These are phyloP conservation scores for Dioszegia aurantiaca DNA, from an alignment of 768 basidiomycete species.

Conservation along the genomic window DNA sequence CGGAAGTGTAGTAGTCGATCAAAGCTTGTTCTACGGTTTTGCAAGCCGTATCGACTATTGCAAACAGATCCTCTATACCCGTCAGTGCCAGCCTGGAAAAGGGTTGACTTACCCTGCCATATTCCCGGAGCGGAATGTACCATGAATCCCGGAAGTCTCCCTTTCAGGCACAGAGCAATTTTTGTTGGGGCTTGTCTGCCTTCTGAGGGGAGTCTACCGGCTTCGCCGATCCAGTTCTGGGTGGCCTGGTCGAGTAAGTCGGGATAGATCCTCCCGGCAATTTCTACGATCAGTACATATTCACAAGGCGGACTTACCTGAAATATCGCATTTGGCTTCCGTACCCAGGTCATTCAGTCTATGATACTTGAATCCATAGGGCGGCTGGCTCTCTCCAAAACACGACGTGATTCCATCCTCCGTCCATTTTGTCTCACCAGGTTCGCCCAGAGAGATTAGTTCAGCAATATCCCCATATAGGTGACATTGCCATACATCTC, in stretches of 20 bases:
- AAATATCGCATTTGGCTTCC: constrained; percentile 43
- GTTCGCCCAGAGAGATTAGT: constrained; percentile 15
- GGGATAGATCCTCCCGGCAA: constrained; percentile 42
- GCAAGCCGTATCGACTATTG: constrained; percentile 12
- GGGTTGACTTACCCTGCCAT: constrained; percentile 9
- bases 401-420: neutral
- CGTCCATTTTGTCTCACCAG: constrained; percentile 2
- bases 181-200: neutral
- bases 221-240: neutral
- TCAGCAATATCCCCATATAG: constrained; percentile 44
- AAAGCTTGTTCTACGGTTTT: constrained; percentile 12
- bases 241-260: constrained; percentile 27
- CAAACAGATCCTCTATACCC: constrained; percentile 20
- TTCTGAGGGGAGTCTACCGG: too few species aligned
- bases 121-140: neutral
- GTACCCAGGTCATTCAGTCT: constrained; percentile 33
- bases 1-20: constrained; percentile 12
- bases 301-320: constrained; percentile 24
- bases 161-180: neutral
- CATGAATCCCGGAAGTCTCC: neutral
- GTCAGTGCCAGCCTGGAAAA: neutral
- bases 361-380: constrained; percentile 28
- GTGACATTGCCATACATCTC: constrained; percentile 29
- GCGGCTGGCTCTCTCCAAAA: constrained; percentile 15
- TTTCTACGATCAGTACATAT: constrained; percentile 25